Conservation (phyloP, 306 rosid genomes). For the Prunus dulcis region DNA sequence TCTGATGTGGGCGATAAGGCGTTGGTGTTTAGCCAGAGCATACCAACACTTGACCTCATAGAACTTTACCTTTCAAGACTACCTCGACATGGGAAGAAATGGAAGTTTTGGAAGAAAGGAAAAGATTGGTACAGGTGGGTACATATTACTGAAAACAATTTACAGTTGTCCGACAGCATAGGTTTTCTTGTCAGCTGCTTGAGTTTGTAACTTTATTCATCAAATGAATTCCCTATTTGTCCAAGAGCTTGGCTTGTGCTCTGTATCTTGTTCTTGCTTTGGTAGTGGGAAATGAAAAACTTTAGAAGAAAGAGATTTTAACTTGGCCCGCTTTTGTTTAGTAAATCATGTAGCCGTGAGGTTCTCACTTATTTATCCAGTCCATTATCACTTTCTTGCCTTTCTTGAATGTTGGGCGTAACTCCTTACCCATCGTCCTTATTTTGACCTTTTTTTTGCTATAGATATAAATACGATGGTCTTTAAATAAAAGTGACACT, state of each 20-base stretch:
- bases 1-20: slow-evolving; percentile 89
- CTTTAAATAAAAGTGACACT: neutral
- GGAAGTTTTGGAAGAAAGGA: slow-evolving; percentile 86
- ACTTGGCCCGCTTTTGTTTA: no score
- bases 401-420: no score
- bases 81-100: slow-evolving; percentile 58
- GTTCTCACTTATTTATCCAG: no score
- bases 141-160: slow-evolving; percentile 19
- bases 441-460: neutral
- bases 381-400: no score
- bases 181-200: neutral
- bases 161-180: neutral
- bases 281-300: no score
- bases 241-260: neutral
- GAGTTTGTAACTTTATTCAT: neutral
- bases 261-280: neutral
- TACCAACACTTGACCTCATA: slow-evolving; percentile 88
- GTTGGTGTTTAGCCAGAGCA: slow-evolving; percentile 96
- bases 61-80: slow-evolving; percentile 80
- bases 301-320: no score
- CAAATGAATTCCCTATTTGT: neutral
- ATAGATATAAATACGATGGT: neutral
- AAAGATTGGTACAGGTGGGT: slow-evolving; percentile 98
- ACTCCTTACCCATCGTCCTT: neutral
- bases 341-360: no score